Evolutionary conservation across 208 protist genomes (phyloP).

Genomic region (Vickermania spadyakhi): DNA sequence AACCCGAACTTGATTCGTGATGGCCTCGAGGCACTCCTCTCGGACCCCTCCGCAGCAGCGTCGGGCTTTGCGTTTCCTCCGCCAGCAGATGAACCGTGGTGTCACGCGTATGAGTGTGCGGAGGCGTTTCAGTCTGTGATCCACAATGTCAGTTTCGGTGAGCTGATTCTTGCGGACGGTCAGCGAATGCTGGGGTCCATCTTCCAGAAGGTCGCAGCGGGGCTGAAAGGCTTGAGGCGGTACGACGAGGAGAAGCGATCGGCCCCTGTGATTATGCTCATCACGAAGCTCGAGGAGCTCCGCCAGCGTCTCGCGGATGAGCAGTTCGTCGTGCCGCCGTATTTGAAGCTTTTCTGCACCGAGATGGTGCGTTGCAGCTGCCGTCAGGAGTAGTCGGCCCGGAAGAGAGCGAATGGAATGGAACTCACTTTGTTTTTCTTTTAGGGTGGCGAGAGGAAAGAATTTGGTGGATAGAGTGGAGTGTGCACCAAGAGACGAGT

Average conservation of each 20-base stretch:
- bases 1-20: no score
- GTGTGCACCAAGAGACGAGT: no score
- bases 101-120: no score
- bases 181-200: conserved; percentile 20
- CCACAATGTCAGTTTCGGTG: conserved; percentile 49
- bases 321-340: conserved; percentile 53
- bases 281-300: conserved; percentile 40
- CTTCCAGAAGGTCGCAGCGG: conserved; percentile 12
- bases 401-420: background rate
- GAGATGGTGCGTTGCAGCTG: conserved; percentile 63
- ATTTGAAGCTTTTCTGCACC: conserved; percentile 64
- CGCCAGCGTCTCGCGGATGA: conserved; percentile 37
- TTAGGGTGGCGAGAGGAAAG: no score
- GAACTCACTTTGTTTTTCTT: no score
- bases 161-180: conserved; percentile 51
- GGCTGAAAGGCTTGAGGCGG: conserved; percentile 31
- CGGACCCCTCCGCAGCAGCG: no score
- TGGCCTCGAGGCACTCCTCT: no score
- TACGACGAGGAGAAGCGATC: conserved; percentile 49
- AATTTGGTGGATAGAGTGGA: no score
- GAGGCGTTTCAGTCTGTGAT: conserved; percentile 53
- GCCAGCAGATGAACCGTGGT: no score
- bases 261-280: conserved; percentile 40
- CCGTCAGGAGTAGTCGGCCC: conserved; percentile 8
- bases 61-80: no score